A percentile compares a stretch with the other conserved stretches of the same genome.
Evolutionary conservation across 1,139 yeast species (phyloP).

Genomic region (Hemisphaericaspora subhashii): DNA sequence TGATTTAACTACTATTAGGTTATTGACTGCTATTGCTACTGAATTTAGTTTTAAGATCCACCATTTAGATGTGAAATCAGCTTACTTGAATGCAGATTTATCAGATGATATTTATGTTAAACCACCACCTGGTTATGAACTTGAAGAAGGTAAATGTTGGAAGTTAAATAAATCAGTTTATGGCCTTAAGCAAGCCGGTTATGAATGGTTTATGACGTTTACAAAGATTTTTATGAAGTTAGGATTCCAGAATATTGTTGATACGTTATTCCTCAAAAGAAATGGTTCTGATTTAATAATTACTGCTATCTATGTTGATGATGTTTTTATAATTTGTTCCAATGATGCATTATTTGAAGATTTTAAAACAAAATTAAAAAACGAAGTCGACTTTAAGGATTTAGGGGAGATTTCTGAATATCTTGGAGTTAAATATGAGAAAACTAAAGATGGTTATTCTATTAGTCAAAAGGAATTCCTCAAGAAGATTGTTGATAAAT

Average conservation of each 20-base stretch:
- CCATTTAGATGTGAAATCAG: constrained; percentile 4
- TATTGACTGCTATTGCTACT: constrained; percentile 1
- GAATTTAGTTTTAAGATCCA: background rate
- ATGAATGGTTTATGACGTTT: constrained; percentile 3
- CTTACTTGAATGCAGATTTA: constrained; percentile 4
- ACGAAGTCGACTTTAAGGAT: constrained; percentile 1
- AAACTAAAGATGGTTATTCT: background rate
- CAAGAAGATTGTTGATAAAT: constrained; percentile 1
- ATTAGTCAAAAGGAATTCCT: background rate
- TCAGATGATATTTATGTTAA: background rate
- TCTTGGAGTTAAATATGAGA: constrained; percentile 5
- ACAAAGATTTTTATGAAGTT: background rate
- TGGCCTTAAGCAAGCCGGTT: constrained; percentile 10
- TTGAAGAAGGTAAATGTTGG: constrained; percentile 5
- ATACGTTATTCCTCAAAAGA: background rate
- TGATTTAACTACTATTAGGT: constrained; percentile 2
- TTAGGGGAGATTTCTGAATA: constrained; percentile 2
- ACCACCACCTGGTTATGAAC: constrained; percentile 1
- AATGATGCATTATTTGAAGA: background rate
- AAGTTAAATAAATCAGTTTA: constrained; percentile 5
- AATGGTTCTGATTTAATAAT: background rate
- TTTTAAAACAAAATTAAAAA: background rate
- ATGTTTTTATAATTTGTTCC: constrained; percentile 2
- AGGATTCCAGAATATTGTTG: constrained; percentile 1
- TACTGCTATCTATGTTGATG: constrained; percentile 7